Conservation (phyloP, 1,284 basidiomycete genomes). For the Agaricales sp. region DNA sequence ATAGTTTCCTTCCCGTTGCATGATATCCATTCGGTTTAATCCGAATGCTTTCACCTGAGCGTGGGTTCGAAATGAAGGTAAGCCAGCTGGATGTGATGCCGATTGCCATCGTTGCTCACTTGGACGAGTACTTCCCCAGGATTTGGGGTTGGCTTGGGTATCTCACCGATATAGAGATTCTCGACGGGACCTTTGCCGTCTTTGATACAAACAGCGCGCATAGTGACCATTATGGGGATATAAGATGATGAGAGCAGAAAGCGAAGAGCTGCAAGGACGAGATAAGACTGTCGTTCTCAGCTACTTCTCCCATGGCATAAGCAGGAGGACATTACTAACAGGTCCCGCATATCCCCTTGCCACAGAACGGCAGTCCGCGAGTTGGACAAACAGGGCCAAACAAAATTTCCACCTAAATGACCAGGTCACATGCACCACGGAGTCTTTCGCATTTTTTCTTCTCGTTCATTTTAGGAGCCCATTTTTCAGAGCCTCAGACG, state of each 20-base stretch:
- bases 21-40: constrained; percentile 82
- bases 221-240: constrained; percentile 21
- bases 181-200: constrained; percentile 70
- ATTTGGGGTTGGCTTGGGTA: constrained; percentile 45
- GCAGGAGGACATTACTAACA: too few relatives aligned
- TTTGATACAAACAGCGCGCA: constrained; percentile 82
- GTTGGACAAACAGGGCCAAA: neutral
- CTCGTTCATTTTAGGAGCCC: too few relatives aligned
- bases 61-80: constrained; percentile 3
- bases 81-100: neutral
- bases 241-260: too few relatives aligned
- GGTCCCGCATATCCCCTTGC: too few relatives aligned
- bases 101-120: constrained; percentile 25
- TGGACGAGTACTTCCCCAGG: constrained; percentile 68
- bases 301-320: too few relatives aligned
- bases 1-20: constrained; percentile 71
- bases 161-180: constrained; percentile 73
- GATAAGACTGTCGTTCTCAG: too few relatives aligned
- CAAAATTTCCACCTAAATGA: neutral
- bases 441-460: neutral
- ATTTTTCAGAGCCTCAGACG: too few relatives aligned
- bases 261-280: too few relatives aligned
- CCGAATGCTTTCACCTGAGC: constrained; percentile 70
- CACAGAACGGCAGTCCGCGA: neutral
- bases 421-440: neutral